These are phyloP conservation scores for Sabuloglossum arenarium DNA, from an alignment of 495 filamentous ascomycete genomes.

Conservation along the genomic window DNA sequence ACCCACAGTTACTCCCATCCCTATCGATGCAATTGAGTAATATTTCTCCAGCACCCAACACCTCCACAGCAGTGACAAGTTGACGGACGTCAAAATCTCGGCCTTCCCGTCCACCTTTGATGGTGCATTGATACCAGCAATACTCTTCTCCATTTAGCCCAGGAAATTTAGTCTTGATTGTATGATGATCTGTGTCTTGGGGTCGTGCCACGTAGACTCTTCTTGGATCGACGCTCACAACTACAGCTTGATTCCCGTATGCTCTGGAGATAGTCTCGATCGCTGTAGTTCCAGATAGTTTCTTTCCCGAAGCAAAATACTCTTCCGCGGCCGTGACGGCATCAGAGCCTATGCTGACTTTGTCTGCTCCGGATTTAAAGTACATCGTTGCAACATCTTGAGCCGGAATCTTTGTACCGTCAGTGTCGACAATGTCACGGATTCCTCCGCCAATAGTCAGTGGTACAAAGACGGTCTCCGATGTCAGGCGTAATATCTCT, in stretches of 20 bases:
- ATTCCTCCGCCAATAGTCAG: slow-evolving; percentile 92
- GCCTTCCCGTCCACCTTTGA: slow-evolving; percentile 83
- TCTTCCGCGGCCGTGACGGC: slow-evolving; percentile 83
- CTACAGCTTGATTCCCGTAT: slow-evolving; percentile 93
- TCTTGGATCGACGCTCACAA: slow-evolving; percentile 86
- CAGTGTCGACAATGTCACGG: slow-evolving; percentile 68
- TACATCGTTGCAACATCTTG: slow-evolving; percentile 91
- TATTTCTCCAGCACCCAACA: slow-evolving; percentile 90
- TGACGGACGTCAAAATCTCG: slow-evolving; percentile 80
- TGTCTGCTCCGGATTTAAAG: slow-evolving; percentile 96
- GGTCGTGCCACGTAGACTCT: slow-evolving; percentile 62
- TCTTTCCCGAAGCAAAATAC: slow-evolving; percentile 47
- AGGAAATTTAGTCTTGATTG: slow-evolving; percentile 43
- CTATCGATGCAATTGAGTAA: slow-evolving; percentile 94
- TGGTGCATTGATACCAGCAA: slow-evolving; percentile 97
- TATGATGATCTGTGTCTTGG: slow-evolving; percentile 57
- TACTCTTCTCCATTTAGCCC: slow-evolving; percentile 59
- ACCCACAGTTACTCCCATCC: slow-evolving; percentile 87
- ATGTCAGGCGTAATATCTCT: slow-evolving; percentile 68
- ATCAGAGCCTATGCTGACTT: slow-evolving; percentile 93
- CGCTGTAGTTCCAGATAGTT: slow-evolving; percentile 57
- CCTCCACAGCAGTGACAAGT: slow-evolving; percentile 73
- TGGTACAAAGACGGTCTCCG: slow-evolving; percentile 91
- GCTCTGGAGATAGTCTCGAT: slow-evolving; percentile 87
- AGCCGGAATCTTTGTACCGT: slow-evolving; percentile 71